Base-by-base conservation (phyloP, 2,329 filamentous ascomycete species). In the Fusarium compactum region DNA sequence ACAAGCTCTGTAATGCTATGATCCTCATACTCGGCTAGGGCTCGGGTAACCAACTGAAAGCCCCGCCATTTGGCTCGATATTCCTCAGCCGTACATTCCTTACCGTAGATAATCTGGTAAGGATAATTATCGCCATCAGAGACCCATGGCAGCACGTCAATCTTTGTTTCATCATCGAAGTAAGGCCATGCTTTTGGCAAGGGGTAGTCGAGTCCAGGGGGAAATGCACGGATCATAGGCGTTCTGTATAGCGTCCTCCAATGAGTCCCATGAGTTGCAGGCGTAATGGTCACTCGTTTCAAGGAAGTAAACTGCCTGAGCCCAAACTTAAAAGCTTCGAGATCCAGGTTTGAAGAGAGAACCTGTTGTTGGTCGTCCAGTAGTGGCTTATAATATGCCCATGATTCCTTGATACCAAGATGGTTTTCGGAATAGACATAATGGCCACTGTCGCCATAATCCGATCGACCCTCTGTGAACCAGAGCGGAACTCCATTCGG, bases 111-210 rank as follows among this genome's bases (percentile, higher is more conserved):
- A 4, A 8, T 0, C 22, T 25, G 43, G 2, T 45, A 6, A 8
- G 2, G 22, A 1, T 6, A 3, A 27, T 45, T 16, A 14, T 27
- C 16, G 11, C 44, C 24, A 18, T 46, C 22, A n/a, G 24, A 27
- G 5, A 27, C 16, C 44, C 44, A 46, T 5, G 44, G 44, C 0
- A 46, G 16, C 15, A 27, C 44, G 16, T 46, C 44, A 5, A 46
- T 14, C 6, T 25, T 18, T 4, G 0, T 0, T 0, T 46, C 24
- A 5, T 46, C 16, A 14, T 46, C 24, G 6, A 25, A 46, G 16
- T 8, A 46, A 1, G 41, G 41, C 53, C 41, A 56, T 11, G 29
- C 29, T 5, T 44, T 14, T 3, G 43, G 29, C 5, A 56, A 14
- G 0, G 53, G 53, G 8, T 38, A 47, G 12, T 38, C 41, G 3